These are phyloP conservation scores for Noccaea bulbosa DNA, from an alignment of 345 rosid species.

Conservation along the genomic window DNA sequence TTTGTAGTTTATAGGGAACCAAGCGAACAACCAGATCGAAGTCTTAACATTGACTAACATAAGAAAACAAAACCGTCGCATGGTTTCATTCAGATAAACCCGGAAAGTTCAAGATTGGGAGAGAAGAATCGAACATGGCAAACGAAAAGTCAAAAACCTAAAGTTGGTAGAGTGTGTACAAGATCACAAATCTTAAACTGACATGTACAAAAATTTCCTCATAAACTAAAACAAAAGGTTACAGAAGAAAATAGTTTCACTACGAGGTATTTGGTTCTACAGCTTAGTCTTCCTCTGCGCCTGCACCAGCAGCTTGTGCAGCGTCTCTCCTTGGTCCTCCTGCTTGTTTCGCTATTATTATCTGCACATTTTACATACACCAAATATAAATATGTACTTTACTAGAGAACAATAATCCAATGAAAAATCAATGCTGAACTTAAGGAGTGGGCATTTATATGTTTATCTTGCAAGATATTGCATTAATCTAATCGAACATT, in stretches of 20 bases:
- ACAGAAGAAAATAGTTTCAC: constrained; percentile 37
- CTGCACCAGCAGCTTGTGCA: constrained; percentile 68
- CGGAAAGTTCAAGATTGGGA: not conserved
- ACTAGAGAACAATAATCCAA: constrained; percentile 26
- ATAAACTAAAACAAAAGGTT: constrained; percentile 18
- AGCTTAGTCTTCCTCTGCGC: constrained; percentile 45
- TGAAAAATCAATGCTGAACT: not conserved
- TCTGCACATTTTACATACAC: constrained; percentile 44
- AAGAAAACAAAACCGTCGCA: not conserved
- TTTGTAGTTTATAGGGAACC: not conserved
- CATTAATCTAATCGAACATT: not conserved
- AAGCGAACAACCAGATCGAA: not conserved
- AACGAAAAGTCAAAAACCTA: constrained; percentile 13
- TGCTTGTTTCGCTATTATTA: constrained; percentile 94
- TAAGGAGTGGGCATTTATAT: not conserved
- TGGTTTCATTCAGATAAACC: constrained; percentile 3
- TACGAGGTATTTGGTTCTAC: constrained; percentile 21
- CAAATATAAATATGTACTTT: not conserved
- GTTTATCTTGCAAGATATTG: not conserved
- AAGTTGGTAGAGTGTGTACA: constrained; percentile 24
- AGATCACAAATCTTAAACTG: constrained; percentile 25
- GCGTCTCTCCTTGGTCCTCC: constrained; percentile 90
- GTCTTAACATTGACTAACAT: not conserved
- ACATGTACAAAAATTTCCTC: constrained; percentile 33
- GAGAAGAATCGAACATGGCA: constrained; percentile 4